These are phyloP conservation scores for Amaranthus hypochondriacus DNA, from an alignment of 148 eudicot genomes.

Conservation along the genomic window DNA sequence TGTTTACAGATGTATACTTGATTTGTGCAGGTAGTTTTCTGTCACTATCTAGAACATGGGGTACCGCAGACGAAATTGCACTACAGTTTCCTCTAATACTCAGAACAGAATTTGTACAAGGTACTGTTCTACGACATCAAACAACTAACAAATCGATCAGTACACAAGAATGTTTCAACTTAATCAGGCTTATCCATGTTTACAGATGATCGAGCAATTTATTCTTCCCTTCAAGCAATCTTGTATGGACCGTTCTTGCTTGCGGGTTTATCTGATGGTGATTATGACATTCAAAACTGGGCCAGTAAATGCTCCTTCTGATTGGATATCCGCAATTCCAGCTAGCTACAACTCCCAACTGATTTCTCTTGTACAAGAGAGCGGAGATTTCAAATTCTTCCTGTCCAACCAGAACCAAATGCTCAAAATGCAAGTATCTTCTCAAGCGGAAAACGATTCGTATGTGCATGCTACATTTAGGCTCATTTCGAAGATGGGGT, in stretches of 20 bases:
- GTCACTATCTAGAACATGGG: slow-evolving; percentile 58
- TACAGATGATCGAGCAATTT: slow-evolving; percentile 69
- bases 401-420: slow-evolving; percentile 26
- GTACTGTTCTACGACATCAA: neutral
- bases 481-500: slow-evolving; percentile 31
- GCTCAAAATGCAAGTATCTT: slow-evolving; percentile 34
- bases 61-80: neutral
- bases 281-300: slow-evolving; percentile 47
- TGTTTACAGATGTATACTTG: neutral
- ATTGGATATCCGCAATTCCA: slow-evolving; percentile 59
- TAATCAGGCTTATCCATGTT: neutral
- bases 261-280: slow-evolving; percentile 58
- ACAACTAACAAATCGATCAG: too few species aligned
- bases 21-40: slow-evolving; percentile 57
- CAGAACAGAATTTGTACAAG: slow-evolving; percentile 3
- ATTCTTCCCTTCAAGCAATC: slow-evolving; percentile 59
- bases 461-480: slow-evolving; percentile 60
- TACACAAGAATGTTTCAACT: too few species aligned
- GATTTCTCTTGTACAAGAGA: slow-evolving; percentile 51
- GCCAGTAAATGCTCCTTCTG: slow-evolving; percentile 25
- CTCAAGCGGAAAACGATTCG: slow-evolving; percentile 37
- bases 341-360: slow-evolving; percentile 48
- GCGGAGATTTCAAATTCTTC: slow-evolving; percentile 26
- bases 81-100: neutral
- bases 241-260: slow-evolving; percentile 81